These are phyloP conservation scores for Colletotrichum nymphaeae DNA, from an alignment of 2,329 filamentous ascomycete genomes.

Conservation along the genomic window DNA sequence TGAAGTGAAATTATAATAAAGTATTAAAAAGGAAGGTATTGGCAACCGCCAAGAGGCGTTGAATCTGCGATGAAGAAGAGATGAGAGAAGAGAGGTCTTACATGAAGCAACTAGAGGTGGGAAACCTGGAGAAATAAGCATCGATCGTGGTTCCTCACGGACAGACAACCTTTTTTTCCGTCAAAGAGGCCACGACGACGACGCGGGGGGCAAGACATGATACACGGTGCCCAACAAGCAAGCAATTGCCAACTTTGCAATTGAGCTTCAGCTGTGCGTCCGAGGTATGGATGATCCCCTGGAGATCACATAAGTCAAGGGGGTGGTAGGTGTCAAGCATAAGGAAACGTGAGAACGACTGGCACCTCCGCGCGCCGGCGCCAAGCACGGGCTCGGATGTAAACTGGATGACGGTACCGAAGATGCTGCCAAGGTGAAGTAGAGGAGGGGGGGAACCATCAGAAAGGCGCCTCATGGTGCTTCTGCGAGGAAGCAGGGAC, in stretches of 20 bases:
- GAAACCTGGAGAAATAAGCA: conserved; percentile 29
- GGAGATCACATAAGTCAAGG: conserved; percentile 4
- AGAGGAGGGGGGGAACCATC: neutral
- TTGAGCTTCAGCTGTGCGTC: conserved; percentile 16
- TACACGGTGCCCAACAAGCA: conserved; percentile 12
- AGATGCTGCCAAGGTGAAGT: neutral
- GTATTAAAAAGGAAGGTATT: conserved; percentile 10
- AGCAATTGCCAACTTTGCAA: conserved; percentile 19
- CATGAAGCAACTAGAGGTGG: neutral
- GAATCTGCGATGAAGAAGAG: neutral
- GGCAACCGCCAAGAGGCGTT: neutral
- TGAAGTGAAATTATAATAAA: conserved; percentile 15
- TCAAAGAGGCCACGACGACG: conserved; percentile 17
- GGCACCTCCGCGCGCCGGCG: conserved; percentile 16
- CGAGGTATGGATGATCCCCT: conserved; percentile 26
- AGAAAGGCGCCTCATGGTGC: conserved; percentile 4
- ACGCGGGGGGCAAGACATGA: conserved; percentile 24
- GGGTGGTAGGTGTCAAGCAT: conserved; percentile 4
- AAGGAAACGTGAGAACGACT: conserved; percentile 26
- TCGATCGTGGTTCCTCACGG: conserved; percentile 9
- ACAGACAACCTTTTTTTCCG: neutral
- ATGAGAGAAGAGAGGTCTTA: neutral
- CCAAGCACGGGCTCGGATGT: conserved; percentile 19
- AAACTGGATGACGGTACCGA: conserved; percentile 18
- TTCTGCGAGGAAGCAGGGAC: conserved; percentile 13